Conservation (phyloP, 441 rosid genomes). For the Jatropha multifida region DNA sequence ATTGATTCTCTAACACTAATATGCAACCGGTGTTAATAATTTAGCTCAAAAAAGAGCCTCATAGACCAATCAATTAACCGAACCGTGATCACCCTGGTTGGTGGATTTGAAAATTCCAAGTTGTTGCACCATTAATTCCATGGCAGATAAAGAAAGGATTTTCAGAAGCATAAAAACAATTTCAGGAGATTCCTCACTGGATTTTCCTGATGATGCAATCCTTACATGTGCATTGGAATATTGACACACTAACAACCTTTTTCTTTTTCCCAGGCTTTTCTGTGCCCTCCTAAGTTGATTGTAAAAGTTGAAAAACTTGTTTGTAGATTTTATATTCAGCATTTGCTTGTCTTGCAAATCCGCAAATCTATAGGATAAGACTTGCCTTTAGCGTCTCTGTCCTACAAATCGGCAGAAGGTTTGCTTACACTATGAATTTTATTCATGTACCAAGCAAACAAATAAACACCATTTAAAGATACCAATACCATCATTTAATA, state of each 20-base stretch:
- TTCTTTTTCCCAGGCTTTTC: conserved; percentile 10
- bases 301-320: not conserved
- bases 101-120: not conserved
- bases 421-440: too few relatives aligned
- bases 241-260: conserved; percentile 25
- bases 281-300: not conserved
- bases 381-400: too few relatives aligned
- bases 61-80: too few relatives aligned
- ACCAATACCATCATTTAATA: too few relatives aligned
- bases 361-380: not conserved
- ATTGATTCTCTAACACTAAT: too few relatives aligned
- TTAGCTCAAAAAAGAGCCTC: too few relatives aligned
- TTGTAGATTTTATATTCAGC: not conserved
- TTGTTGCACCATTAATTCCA: not conserved
- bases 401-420: too few relatives aligned
- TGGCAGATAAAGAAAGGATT: not conserved
- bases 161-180: not conserved
- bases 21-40: too few relatives aligned
- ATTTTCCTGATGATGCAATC: conserved; percentile 7
- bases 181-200: conserved; percentile 1
- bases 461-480: too few relatives aligned
- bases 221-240: conserved; percentile 1
- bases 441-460: too few relatives aligned
- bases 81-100: too few relatives aligned
- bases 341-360: not conserved